Conservation (phyloP, 2,329 filamentous ascomycete genomes). For the Monosporascus sp. region DNA sequence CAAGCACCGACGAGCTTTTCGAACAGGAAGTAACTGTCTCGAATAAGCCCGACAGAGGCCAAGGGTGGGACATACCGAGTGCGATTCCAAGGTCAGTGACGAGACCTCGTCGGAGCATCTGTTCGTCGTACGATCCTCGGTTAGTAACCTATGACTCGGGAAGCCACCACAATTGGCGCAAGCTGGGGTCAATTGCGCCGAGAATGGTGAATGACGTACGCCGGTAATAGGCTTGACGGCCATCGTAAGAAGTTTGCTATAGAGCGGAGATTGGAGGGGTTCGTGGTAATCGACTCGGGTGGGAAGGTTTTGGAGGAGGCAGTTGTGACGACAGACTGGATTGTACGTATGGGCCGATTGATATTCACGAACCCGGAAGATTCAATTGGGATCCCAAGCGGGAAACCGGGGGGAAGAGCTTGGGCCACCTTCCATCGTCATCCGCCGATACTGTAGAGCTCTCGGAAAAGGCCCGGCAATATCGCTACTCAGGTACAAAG, state of each 20-base stretch:
- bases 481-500: too few relatives aligned
- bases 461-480: too few relatives aligned
- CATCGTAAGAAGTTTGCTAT: conserved; percentile 36
- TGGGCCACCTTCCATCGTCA: too few relatives aligned
- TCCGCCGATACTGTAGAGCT: too few relatives aligned
- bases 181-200: conserved; percentile 25
- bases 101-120: conserved; percentile 59
- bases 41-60: not conserved
- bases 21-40: not conserved
- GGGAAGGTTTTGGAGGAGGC: not conserved
- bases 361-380: too few relatives aligned
- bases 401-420: too few relatives aligned
- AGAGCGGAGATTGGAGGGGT: conserved; percentile 7
- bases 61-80: conserved; percentile 42
- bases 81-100: conserved; percentile 51
- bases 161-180: not conserved
- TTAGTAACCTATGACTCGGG: not conserved
- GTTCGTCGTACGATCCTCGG: not conserved
- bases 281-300: not conserved
- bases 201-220: conserved; percentile 41
- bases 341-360: too few relatives aligned
- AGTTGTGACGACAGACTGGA: not conserved
- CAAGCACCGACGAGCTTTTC: not conserved
- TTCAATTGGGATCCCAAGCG: too few relatives aligned
- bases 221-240: conserved; percentile 54